Evolutionary conservation across 2,329 filamentous ascomycete species (phyloP).

Genomic region (Trichoderma brevicompactum): DNA sequence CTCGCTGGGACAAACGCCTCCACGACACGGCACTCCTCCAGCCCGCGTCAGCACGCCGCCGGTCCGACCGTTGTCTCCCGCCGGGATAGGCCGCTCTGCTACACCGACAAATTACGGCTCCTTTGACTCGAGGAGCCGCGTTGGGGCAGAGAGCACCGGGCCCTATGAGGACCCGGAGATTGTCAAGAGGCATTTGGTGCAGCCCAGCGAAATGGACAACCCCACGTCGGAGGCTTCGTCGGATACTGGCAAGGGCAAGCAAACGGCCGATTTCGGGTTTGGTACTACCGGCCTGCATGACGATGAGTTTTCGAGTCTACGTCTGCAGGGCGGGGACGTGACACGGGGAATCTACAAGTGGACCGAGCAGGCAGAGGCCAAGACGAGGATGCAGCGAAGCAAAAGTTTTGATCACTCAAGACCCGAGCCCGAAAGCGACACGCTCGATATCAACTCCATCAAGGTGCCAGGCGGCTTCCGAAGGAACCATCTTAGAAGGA

Average conservation of each 20-base stretch:
- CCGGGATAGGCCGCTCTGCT: conserved; percentile 49
- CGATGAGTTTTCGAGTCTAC: conserved; percentile 91
- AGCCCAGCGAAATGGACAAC: conserved; percentile 58
- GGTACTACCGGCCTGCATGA: conserved; percentile 54
- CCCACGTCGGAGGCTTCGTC: conserved; percentile 54
- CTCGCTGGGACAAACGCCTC: conserved; percentile 70
- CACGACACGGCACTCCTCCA: conserved; percentile 69
- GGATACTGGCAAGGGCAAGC: conserved; percentile 59
- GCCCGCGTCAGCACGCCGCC: conserved; percentile 62
- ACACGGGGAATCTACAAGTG: conserved; percentile 95
- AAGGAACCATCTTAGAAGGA: conserved; percentile 82
- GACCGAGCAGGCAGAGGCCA: conserved; percentile 83
- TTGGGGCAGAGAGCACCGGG: conserved; percentile 51
- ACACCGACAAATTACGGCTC: conserved; percentile 82
- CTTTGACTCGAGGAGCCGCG: conserved; percentile 70
- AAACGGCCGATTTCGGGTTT: conserved; percentile 45
- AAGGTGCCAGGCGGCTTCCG: conserved; percentile 93
- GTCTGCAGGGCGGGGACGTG: conserved; percentile 91
- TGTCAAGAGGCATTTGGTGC: conserved; percentile 84
- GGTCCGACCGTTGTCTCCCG: conserved; percentile 42
- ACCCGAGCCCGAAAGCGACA: conserved; percentile 77
- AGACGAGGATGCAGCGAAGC: conserved; percentile 73
- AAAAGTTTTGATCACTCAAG: conserved; percentile 83
- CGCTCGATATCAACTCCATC: conserved; percentile 85
- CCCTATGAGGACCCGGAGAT: conserved; percentile 90